Conservation (phyloP, 768 basidiomycete species). For the Mrakia gelida region DNA sequence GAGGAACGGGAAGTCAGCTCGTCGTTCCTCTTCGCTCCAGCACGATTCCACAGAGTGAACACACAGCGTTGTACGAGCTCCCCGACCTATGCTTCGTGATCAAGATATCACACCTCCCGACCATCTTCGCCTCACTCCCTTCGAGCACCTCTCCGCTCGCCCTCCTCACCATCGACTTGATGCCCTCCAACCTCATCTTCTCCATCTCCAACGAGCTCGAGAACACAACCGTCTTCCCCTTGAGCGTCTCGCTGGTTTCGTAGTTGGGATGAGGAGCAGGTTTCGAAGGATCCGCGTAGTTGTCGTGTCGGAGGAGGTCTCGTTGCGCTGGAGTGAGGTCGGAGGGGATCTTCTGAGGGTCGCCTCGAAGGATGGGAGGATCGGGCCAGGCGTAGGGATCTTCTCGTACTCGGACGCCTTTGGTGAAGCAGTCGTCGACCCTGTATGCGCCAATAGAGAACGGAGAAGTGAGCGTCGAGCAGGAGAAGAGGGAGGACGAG, state of each 20-base stretch:
- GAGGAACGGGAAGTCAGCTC: neutral
- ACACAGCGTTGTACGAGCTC: conserved; percentile 64
- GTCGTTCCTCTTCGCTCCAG: neutral
- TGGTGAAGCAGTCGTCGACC: conserved; percentile 59
- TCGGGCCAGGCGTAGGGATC: conserved; percentile 54
- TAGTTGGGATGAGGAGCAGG: neutral
- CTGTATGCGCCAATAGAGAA: neutral
- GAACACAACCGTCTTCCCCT: neutral
- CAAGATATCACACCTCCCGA: conserved; percentile 57
- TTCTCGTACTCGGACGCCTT: conserved; percentile 36
- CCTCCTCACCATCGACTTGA: conserved; percentile 50
- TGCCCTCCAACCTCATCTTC: conserved; percentile 36
- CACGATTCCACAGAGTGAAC: conserved; percentile 28
- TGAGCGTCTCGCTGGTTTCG: neutral
- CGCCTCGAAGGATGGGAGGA: conserved; percentile 49
- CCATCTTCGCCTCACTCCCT: conserved; percentile 47
- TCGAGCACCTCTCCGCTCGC: conserved; percentile 60
- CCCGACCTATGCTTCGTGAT: conserved; percentile 68
- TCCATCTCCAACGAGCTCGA: conserved; percentile 14
- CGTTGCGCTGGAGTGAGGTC: neutral
- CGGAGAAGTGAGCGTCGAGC: neutral
- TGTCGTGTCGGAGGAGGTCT: conserved; percentile 1
- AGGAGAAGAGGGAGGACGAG: neutral
- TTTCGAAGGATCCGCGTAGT: neutral
- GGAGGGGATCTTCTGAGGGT: conserved; percentile 39